phyloP scores from a whole-genome alignment of 2,329 filamentous ascomycete species.

The Cladosporium austrohemisphaericum region DNA sequence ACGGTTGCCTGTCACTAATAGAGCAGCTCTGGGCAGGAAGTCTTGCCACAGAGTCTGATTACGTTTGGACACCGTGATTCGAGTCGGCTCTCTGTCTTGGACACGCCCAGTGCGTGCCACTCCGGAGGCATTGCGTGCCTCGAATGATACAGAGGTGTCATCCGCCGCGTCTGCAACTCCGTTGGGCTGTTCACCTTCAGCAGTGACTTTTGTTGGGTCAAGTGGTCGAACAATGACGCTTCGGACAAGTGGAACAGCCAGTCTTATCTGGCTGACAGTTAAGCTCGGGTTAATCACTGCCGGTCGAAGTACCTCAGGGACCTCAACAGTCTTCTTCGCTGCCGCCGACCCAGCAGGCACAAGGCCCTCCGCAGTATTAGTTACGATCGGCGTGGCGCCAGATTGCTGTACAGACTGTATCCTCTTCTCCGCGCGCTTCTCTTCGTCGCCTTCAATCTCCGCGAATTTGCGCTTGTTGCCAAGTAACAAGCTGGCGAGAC shows the following conservation, averaged over 20 bases:
- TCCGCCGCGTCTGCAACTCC: constrained; percentile 38
- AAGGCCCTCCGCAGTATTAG: constrained; percentile 72
- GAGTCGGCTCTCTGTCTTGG: constrained; percentile 73
- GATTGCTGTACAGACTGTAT: constrained; percentile 54
- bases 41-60: constrained; percentile 88
- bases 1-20: constrained; percentile 87
- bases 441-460: constrained; percentile 71
- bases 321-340: constrained; percentile 42
- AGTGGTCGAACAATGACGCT: constrained; percentile 77
- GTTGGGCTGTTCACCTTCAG: constrained; percentile 44
- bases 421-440: constrained; percentile 58
- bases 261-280: constrained; percentile 73
- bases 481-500: constrained; percentile 77
- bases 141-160: constrained; percentile 68
- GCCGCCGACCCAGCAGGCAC: constrained; percentile 69
- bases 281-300: constrained; percentile 81
- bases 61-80: constrained; percentile 75
- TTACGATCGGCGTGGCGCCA: constrained; percentile 69
- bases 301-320: constrained; percentile 78
- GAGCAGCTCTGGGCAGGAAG: constrained; percentile 77
- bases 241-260: constrained; percentile 84
- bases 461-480: constrained; percentile 89
- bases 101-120: constrained; percentile 56
- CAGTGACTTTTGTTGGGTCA: constrained; percentile 56
- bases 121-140: constrained; percentile 76